Evolutionary conservation across 2,329 filamentous ascomycete species (phyloP).

Genomic region (Arachnopeziza araneosa): DNA sequence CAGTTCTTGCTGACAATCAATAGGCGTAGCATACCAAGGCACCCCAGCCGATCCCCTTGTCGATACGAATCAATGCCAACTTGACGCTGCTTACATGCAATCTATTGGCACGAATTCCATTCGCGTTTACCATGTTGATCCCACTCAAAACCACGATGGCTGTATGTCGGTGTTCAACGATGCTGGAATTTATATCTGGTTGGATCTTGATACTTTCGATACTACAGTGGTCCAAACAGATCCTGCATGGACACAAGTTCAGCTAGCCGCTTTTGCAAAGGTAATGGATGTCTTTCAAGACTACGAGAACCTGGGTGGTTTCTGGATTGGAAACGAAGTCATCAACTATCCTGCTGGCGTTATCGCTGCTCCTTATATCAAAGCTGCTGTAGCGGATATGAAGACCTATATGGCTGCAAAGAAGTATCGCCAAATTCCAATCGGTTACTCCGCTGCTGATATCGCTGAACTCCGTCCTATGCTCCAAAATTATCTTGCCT

Average conservation of each 20-base stretch:
- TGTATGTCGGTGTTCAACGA: constrained; percentile 80
- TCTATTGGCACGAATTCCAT: constrained; percentile 77
- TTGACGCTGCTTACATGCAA: constrained; percentile 73
- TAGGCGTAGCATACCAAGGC: constrained; percentile 69
- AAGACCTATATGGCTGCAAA: constrained; percentile 74
- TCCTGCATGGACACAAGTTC: constrained; percentile 62
- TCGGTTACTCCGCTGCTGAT: constrained; percentile 85
- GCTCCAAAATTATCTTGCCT: constrained; percentile 70
- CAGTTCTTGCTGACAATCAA: not conserved
- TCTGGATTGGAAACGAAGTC: constrained; percentile 87
- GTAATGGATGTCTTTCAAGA: constrained; percentile 31
- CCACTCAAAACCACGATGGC: constrained; percentile 61
- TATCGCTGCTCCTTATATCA: constrained; percentile 71
- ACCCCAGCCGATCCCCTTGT: constrained; percentile 66
- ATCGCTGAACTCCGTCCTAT: constrained; percentile 62
- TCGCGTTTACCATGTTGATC: constrained; percentile 82
- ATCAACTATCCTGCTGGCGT: constrained; percentile 41
- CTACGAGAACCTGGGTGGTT: constrained; percentile 76
- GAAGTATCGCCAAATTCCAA: constrained; percentile 72
- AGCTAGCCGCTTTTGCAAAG: constrained; percentile 47
- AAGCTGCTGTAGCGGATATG: constrained; percentile 74
- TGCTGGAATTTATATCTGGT: constrained; percentile 75
- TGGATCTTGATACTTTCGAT: constrained; percentile 74
- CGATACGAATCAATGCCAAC: constrained; percentile 68
- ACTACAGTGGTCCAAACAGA: constrained; percentile 37